These are phyloP conservation scores for Verticillium klebahnii DNA, from an alignment of 2,329 filamentous ascomycete species.

Conservation along the genomic window DNA sequence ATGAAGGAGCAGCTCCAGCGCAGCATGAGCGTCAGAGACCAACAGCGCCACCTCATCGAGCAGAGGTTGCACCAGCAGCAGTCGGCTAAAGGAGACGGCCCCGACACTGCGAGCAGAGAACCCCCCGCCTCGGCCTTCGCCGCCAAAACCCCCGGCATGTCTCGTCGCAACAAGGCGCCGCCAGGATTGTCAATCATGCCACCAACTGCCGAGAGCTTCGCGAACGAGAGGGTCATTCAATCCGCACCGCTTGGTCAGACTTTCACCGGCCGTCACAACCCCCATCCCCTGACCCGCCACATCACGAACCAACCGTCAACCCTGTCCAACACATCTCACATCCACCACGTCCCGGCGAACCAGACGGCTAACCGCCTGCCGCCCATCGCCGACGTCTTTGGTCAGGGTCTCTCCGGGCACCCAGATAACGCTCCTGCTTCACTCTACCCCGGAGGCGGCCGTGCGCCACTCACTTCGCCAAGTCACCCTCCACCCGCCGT, in stretches of 20 bases:
- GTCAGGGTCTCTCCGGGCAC: conserved; percentile 65
- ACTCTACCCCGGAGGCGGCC: conserved; percentile 55
- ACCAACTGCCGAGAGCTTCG: conserved; percentile 86
- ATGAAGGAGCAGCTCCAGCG: conserved; percentile 95
- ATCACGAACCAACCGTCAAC: conserved; percentile 78
- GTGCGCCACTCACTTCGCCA: conserved; percentile 72
- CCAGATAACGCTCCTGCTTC: conserved; percentile 46
- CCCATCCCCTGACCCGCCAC: conserved; percentile 71
- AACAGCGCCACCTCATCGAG: conserved; percentile 93
- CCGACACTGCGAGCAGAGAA: conserved; percentile 47
- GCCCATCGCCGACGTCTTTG: conserved; percentile 92
- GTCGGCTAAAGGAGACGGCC: conserved; percentile 70
- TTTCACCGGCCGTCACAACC: conserved; percentile 85
- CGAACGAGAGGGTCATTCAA: conserved; percentile 91
- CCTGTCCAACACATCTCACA: conserved; percentile 78
- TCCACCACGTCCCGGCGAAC: conserved; percentile 81
- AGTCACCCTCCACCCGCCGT: conserved; percentile 57
- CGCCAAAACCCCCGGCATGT: conserved; percentile 69
- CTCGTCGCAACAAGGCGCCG: conserved; percentile 72
- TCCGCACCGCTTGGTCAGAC: conserved; percentile 92
- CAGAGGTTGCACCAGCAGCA: conserved; percentile 76
- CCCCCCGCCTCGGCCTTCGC: conserved; percentile 39
- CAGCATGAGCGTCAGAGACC: conserved; percentile 88
- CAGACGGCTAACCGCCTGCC: conserved; percentile 91
- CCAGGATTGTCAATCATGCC: conserved; percentile 93